A percentile compares a stretch with the other conserved stretches of the same genome.
Conservation (phyloP, 495 filamentous ascomycete species). For the Aspergillus kassunensis region DNA sequence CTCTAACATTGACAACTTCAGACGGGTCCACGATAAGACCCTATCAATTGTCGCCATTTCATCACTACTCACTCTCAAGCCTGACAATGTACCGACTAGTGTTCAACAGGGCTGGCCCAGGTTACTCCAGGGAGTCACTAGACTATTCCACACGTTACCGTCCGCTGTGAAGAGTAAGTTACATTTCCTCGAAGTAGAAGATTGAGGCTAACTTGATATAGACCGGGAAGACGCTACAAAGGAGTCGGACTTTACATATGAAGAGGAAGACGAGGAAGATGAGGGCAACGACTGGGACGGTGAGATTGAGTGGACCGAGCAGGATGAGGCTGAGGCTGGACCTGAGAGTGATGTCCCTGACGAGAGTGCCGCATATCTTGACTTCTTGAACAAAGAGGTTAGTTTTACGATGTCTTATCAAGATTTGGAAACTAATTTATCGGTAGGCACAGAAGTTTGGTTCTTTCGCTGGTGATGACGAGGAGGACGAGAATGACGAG, state of each 20-base stretch:
- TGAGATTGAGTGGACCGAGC: slow-evolving; percentile 68
- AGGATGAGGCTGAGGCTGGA: slow-evolving; percentile 52
- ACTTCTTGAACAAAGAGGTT: slow-evolving; percentile 90
- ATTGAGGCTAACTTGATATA: slow-evolving; percentile 27
- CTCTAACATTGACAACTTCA: slow-evolving; percentile 89
- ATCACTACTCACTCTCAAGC: slow-evolving; percentile 69
- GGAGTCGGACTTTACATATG: slow-evolving; percentile 76
- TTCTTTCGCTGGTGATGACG: slow-evolving; percentile 65
- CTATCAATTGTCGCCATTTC: slow-evolving; percentile 91
- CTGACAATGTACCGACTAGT: slow-evolving; percentile 75
- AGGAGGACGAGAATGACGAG: slow-evolving; percentile 81
- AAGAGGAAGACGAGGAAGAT: slow-evolving; percentile 72
- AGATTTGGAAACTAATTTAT: slow-evolving; percentile 11
- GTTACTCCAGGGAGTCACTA: slow-evolving; percentile 82
- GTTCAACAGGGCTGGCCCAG: slow-evolving; percentile 97
- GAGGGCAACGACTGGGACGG: slow-evolving; percentile 63
- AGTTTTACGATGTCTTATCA: slow-evolving; percentile 7
- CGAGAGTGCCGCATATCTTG: slow-evolving; percentile 89
- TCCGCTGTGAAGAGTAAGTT: slow-evolving; percentile 74
- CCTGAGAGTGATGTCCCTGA: slow-evolving; percentile 68
- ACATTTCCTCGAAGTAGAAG: not conserved
- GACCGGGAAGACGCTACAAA: slow-evolving; percentile 90
- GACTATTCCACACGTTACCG: slow-evolving; percentile 87
- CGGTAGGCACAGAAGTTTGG: slow-evolving; percentile 76
- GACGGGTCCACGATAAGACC: slow-evolving; percentile 96